These are phyloP conservation scores for Tulasnella sp. DNA, from an alignment of 768 basidiomycete species.

Conservation along the genomic window DNA sequence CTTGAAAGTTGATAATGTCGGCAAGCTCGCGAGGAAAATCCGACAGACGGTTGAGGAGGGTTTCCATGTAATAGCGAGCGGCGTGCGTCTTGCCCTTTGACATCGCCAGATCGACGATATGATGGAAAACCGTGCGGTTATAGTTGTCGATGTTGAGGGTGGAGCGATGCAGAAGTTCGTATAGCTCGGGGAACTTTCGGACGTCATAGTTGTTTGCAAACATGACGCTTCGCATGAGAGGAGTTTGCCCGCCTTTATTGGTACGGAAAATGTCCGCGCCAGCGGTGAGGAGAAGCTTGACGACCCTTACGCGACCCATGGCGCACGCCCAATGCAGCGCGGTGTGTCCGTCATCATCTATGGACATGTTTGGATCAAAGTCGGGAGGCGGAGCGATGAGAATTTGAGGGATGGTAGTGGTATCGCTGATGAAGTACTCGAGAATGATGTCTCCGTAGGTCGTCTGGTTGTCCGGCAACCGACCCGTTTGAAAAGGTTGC, in stretches of 20 bases:
- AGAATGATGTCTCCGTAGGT: conserved; percentile 91
- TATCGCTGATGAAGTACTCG: conserved; percentile 98
- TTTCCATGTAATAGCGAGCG: conserved; percentile 98
- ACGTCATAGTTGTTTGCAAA: conserved; percentile 99
- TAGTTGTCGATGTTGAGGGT: conserved; percentile 98
- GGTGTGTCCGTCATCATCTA: conserved; percentile 97
- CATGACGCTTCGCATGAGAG: conserved; percentile 98
- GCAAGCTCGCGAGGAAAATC: conserved; percentile 95
- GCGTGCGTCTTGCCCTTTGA: conserved; percentile 97
- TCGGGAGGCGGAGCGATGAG: conserved; percentile 84
- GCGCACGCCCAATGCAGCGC: conserved; percentile 98
- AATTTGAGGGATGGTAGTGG: conserved; percentile 81
- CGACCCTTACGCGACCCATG: conserved; percentile 95
- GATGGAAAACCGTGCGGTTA: conserved; percentile 97
- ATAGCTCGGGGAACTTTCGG: conserved; percentile 96
- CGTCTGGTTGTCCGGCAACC: conserved; percentile 23
- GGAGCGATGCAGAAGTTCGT: conserved; percentile 94
- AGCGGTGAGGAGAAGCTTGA: conserved; percentile 87
- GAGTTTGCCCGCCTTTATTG: conserved; percentile 94
- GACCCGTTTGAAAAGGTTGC: conserved; percentile 17
- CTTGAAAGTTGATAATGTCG: conserved; percentile 98
- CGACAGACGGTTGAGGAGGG: conserved; percentile 75
- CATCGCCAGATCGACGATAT: conserved; percentile 96
- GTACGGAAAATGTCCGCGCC: conserved; percentile 97
- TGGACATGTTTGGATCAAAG: conserved; percentile 92